These are phyloP conservation scores for Catunica adiposa DNA, from an alignment of 2,329 filamentous ascomycete genomes.

Conservation along the genomic window DNA sequence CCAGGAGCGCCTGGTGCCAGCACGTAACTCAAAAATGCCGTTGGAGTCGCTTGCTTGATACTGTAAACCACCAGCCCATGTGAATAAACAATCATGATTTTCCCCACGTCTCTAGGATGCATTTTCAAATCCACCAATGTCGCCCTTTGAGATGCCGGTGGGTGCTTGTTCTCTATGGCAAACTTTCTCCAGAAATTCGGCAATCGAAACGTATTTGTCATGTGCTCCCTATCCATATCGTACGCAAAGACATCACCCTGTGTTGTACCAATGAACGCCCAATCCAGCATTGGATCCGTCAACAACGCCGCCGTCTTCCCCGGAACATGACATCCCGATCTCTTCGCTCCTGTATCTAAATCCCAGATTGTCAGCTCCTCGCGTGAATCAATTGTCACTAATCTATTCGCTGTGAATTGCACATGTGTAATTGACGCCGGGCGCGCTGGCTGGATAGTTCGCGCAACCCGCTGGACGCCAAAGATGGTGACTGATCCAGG, in stretches of 20 bases:
- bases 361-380: slow-evolving; percentile 79
- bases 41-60: slow-evolving; percentile 74
- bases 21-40: slow-evolving; percentile 69
- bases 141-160: slow-evolving; percentile 17
- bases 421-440: slow-evolving; percentile 59
- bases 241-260: slow-evolving; percentile 82
- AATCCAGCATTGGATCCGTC: slow-evolving; percentile 83
- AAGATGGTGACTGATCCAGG: slow-evolving; percentile 78
- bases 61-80: slow-evolving; percentile 81
- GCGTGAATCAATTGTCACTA: slow-evolving; percentile 69
- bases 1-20: slow-evolving; percentile 70
- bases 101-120: slow-evolving; percentile 84
- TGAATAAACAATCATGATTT: slow-evolving; percentile 76
- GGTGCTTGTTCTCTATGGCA: slow-evolving; percentile 44
- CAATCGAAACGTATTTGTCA: slow-evolving; percentile 57
- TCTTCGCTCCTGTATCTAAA: slow-evolving; percentile 48
- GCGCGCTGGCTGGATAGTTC: slow-evolving; percentile 53
- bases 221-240: slow-evolving; percentile 66
- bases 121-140: slow-evolving; percentile 63
- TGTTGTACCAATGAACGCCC: slow-evolving; percentile 70
- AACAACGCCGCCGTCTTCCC: slow-evolving; percentile 58
- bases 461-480: slow-evolving; percentile 65
- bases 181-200: slow-evolving; percentile 72
- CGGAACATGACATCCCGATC: slow-evolving; percentile 58
- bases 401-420: slow-evolving; percentile 72